Evolutionary conservation across 73 alveolate species (phyloP).

Genomic region (Uronychia setigera): DNA sequence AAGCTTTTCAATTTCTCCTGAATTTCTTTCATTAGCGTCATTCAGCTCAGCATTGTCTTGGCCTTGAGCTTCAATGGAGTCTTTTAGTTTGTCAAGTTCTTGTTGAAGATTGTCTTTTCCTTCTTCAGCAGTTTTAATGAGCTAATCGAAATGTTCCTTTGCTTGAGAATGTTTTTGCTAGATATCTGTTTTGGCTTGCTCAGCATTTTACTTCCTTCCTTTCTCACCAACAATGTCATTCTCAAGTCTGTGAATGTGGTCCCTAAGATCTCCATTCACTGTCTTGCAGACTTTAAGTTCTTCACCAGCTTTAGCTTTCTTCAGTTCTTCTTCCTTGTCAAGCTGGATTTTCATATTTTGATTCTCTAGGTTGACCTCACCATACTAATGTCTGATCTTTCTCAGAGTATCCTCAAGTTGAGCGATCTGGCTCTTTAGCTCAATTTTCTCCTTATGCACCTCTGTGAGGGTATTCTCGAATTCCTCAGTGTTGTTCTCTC

Average conservation of each 20-base stretch:
- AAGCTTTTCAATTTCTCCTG: slow-evolving; percentile 19
- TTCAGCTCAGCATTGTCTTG: slow-evolving; percentile 8
- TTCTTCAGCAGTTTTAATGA: slow-evolving; percentile 35
- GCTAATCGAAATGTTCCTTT: slow-evolving; percentile 5
- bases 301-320: slow-evolving; percentile 17
- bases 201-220: slow-evolving; percentile 18
- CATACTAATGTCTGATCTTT: slow-evolving; percentile 43
- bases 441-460: slow-evolving; percentile 19
- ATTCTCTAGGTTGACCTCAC: slow-evolving; percentile 55
- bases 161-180: slow-evolving; percentile 22
- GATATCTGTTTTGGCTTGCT: background rate
- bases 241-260: slow-evolving; percentile 31
- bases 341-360: slow-evolving; percentile 20
- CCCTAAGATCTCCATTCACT: slow-evolving; percentile 38
- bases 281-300: slow-evolving; percentile 32
- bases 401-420: slow-evolving; percentile 55
- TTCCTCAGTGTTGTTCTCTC: background rate
- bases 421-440: slow-evolving; percentile 31
- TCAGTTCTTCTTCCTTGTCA: slow-evolving; percentile 32
- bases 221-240: slow-evolving; percentile 8
- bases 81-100: slow-evolving; percentile 13
- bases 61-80: background rate
- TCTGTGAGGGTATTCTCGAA: slow-evolving; percentile 30
- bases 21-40: slow-evolving; percentile 14
- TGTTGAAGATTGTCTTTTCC: slow-evolving; percentile 29